Percentiles rank a stretch among this genome's conserved stretches.
These are phyloP conservation scores for Zostera marina DNA, from an alignment of 116 monocot species.

Conservation along the genomic window DNA sequence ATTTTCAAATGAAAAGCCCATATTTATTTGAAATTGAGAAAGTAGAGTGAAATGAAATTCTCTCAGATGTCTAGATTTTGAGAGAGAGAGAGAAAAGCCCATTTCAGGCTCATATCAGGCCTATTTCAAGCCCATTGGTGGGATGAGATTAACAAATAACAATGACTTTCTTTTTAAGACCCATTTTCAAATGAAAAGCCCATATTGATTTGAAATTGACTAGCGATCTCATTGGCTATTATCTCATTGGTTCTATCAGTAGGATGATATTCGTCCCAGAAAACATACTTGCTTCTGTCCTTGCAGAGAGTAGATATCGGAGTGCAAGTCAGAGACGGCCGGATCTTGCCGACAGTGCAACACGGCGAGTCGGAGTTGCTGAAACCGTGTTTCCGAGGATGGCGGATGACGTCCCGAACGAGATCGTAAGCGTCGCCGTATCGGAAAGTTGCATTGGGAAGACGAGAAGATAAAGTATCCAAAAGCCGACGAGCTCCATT, in stretches of 20 bases:
- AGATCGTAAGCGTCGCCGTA: constrained; percentile 57
- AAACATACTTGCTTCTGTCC: constrained; percentile 72
- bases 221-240: constrained; percentile 41
- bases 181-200: too few relatives aligned
- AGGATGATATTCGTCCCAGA: constrained; percentile 93
- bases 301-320: constrained; percentile 57
- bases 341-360: constrained; percentile 45
- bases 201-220: constrained; percentile 28
- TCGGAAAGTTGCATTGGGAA: constrained; percentile 41
- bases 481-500: constrained; percentile 18
- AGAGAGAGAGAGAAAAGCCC: too few relatives aligned
- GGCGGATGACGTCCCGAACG: constrained; percentile 47
- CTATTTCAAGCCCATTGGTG: too few relatives aligned
- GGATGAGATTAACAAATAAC: too few relatives aligned
- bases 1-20: too few relatives aligned
- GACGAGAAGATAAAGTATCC: constrained; percentile 17
- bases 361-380: constrained; percentile 55
- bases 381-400: constrained; percentile 44
- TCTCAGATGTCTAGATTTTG: too few relatives aligned
- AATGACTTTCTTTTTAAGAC: too few relatives aligned
- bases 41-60: too few relatives aligned
- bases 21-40: too few relatives aligned
- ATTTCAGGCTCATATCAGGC: too few relatives aligned
- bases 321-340: constrained; percentile 64
- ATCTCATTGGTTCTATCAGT: constrained; percentile 63